phyloP scores from a whole-genome alignment of 345 rosid species.

The Aegle marmelos region DNA sequence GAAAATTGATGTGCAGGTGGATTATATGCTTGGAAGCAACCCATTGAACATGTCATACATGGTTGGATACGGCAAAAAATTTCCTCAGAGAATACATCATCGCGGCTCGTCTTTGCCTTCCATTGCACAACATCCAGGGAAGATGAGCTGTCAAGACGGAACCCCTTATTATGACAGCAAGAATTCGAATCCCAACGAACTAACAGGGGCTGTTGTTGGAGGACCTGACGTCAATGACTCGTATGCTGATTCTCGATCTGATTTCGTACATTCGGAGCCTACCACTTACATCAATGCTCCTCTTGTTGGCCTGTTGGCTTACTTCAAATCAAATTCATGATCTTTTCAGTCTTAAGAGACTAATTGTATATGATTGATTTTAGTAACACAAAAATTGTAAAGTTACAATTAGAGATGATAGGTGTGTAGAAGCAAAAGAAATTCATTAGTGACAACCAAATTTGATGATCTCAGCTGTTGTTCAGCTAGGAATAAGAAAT shows the following conservation, averaged over 20 bases:
- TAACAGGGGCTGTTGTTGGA: conserved; percentile 72
- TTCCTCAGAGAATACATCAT: conserved; percentile 70
- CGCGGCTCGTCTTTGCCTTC: conserved; percentile 73
- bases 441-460: neutral
- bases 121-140: conserved; percentile 29
- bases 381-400: neutral
- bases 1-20: conserved; percentile 39
- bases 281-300: conserved; percentile 64
- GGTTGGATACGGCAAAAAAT: conserved; percentile 72
- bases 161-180: conserved; percentile 31
- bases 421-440: neutral
- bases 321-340: conserved; percentile 34
- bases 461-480: neutral
- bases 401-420: neutral
- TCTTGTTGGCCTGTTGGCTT: conserved; percentile 61
- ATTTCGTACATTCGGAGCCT: conserved; percentile 52
- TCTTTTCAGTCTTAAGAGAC: neutral
- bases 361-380: neutral
- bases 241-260: conserved; percentile 50
- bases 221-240: conserved; percentile 64
- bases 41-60: conserved; percentile 76
- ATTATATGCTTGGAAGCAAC: conserved; percentile 81
- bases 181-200: conserved; percentile 54
- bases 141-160: conserved; percentile 52
- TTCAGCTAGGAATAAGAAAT: neutral